Evolutionary conservation across 2,329 filamentous ascomycete genomes (phyloP).

Genomic region (Macrophomina phaseolina): DNA sequence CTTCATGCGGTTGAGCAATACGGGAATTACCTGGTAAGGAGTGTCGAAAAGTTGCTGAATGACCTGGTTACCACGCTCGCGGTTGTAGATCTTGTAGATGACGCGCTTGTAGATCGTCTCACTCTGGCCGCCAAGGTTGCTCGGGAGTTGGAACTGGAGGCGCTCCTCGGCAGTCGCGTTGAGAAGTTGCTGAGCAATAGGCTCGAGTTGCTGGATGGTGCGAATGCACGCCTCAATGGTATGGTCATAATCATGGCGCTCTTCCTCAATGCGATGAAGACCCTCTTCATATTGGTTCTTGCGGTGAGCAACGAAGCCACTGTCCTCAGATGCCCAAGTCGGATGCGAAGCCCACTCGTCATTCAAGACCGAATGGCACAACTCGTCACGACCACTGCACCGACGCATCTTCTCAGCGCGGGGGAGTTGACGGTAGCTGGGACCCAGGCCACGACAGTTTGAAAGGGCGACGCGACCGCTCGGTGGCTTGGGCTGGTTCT

Average conservation of each 20-base stretch:
- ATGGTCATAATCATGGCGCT: constrained; percentile 97
- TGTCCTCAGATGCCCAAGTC: constrained; percentile 98
- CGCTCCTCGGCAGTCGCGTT: constrained; percentile 76
- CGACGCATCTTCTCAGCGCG: constrained; percentile 89
- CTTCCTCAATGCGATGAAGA: constrained; percentile 94
- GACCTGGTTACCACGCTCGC: constrained; percentile 81
- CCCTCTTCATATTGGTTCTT: constrained; percentile 97
- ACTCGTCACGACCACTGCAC: constrained; percentile 92
- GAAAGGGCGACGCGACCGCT: constrained; percentile 86
- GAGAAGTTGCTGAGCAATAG: constrained; percentile 88
- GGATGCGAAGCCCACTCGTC: constrained; percentile 99
- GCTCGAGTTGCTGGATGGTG: constrained; percentile 94
- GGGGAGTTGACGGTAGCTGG: constrained; percentile 91
- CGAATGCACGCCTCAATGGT: constrained; percentile 95
- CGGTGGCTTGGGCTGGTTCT: constrained; percentile 76
- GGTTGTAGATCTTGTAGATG: constrained; percentile 95
- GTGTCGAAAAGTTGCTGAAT: constrained; percentile 84
- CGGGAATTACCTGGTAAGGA: constrained; percentile 85
- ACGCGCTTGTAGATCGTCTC: constrained; percentile 97
- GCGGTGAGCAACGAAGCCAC: constrained; percentile 93
- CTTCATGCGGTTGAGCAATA: constrained; percentile 87
- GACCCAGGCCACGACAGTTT: constrained; percentile 93
- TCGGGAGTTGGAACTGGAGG: constrained; percentile 76
- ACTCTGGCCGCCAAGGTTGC: constrained; percentile 87
- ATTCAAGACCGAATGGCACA: constrained; percentile 91